Conservation (phyloP, 2,329 filamentous ascomycete species). For the Microascus cirrosus region DNA sequence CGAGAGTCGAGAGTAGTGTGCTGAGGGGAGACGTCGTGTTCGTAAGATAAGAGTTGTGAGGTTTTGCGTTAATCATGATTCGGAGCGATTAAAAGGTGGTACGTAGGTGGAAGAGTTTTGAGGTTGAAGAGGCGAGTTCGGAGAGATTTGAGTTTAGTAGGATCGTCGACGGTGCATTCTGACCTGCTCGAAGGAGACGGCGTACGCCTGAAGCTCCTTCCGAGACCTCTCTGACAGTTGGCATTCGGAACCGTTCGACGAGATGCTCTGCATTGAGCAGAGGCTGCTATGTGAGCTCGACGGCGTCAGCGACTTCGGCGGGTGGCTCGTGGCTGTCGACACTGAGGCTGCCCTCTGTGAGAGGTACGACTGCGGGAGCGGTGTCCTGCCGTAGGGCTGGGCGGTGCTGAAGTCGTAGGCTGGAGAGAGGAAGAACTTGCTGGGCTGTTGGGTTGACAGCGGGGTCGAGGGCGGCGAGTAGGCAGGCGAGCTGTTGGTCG, state of each 20-base stretch:
- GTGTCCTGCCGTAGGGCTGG: slow-evolving; percentile 42
- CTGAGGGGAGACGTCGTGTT: neutral
- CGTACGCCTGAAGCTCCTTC: slow-evolving; percentile 74
- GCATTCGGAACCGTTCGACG: slow-evolving; percentile 39
- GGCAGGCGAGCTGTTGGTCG: slow-evolving; percentile 3
- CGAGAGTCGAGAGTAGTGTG: neutral
- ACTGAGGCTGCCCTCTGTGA: slow-evolving; percentile 14
- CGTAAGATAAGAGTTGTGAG: neutral
- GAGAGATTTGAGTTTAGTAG: slow-evolving; percentile 23
- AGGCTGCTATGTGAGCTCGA: slow-evolving; percentile 80
- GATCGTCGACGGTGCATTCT: slow-evolving; percentile 49
- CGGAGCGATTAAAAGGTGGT: neutral
- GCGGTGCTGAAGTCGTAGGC: slow-evolving; percentile 64
- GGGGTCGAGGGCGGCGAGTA: slow-evolving; percentile 8
- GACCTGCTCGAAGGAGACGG: slow-evolving; percentile 78
- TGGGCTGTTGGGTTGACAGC: slow-evolving; percentile 15
- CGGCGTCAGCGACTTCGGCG: slow-evolving; percentile 40
- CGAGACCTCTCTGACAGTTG: slow-evolving; percentile 65
- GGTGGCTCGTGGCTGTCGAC: slow-evolving; percentile 9
- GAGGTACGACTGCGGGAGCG: slow-evolving; percentile 25
- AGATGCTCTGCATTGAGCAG: slow-evolving; percentile 60
- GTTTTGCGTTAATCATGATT: neutral
- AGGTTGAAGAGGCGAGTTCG: neutral
- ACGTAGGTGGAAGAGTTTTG: neutral
- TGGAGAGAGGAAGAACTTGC: slow-evolving; percentile 57